Evolutionary conservation across 2,329 filamentous ascomycete species (phyloP).

Genomic region (Aspergillus luchuensis): DNA sequence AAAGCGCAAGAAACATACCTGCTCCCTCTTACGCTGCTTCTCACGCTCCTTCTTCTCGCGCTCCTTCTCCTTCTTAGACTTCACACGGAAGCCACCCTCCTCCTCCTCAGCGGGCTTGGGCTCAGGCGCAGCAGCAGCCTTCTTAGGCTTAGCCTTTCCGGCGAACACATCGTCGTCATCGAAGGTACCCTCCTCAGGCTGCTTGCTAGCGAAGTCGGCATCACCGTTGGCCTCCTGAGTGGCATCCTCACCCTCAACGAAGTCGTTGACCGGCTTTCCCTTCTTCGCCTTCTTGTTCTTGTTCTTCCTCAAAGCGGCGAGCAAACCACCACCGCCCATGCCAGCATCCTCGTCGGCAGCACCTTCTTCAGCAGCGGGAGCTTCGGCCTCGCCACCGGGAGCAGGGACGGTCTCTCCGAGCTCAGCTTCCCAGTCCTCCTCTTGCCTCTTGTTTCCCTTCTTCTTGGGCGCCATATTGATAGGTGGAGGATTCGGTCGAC

Average conservation of each 20-base stretch:
- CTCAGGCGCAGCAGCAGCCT: constrained; percentile 53
- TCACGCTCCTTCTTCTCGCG: constrained; percentile 97
- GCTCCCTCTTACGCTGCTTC: constrained; percentile 98
- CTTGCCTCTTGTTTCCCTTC: constrained; percentile 82
- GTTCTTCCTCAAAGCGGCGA: constrained; percentile 79
- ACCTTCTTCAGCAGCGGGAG: constrained; percentile 42
- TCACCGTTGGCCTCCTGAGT: constrained; percentile 42
- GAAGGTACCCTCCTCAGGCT: constrained; percentile 76
- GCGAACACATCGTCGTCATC: constrained; percentile 87
- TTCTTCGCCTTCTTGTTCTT: constrained; percentile 90
- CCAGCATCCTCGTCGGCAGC: constrained; percentile 58
- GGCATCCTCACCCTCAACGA: constrained; percentile 68
- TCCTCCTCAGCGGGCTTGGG: constrained; percentile 48
- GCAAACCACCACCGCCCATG: constrained; percentile 65
- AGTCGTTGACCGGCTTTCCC: constrained; percentile 72
- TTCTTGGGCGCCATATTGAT: constrained; percentile 84
- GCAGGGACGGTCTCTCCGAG: constrained; percentile 71
- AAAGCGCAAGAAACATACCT: constrained; percentile 58
- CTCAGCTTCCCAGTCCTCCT: constrained; percentile 94
- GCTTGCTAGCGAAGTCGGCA: constrained; percentile 62
- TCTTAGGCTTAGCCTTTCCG: constrained; percentile 53
- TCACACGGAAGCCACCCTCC: constrained; percentile 65
- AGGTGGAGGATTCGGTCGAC: background rate
- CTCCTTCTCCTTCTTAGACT: constrained; percentile 98
- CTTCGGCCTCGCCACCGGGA: constrained; percentile 45